Evolutionary conservation across 306 rosid species (phyloP).

Genomic region (Cucurbita pepo): DNA sequence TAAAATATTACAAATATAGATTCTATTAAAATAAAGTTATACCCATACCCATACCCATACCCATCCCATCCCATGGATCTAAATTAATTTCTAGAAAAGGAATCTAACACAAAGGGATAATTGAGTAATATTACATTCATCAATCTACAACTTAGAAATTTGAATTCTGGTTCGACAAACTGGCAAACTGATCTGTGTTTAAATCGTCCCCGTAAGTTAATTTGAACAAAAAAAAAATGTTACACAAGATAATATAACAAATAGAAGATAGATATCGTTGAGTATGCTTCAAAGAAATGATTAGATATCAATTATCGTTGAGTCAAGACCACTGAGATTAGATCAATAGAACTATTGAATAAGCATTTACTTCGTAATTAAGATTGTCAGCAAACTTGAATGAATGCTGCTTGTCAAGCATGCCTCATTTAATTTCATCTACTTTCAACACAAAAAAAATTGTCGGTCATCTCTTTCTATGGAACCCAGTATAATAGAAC

Average conservation of each 20-base stretch:
- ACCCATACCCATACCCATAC: too few species aligned
- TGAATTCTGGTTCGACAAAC: too few species aligned
- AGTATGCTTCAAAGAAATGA: background rate
- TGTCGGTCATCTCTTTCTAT: background rate
- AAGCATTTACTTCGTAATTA: background rate
- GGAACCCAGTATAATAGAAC: too few species aligned
- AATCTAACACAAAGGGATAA: background rate
- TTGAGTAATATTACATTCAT: background rate
- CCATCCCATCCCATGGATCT: too few species aligned
- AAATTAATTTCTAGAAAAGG: background rate
- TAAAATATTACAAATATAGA: background rate
- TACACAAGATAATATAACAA: too few species aligned
- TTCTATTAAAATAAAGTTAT: background rate
- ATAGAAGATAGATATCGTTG: too few species aligned
- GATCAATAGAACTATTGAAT: too few species aligned
- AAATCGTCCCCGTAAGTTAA: too few species aligned
- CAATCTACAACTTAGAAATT: too few species aligned
- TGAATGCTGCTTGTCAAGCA: background rate
- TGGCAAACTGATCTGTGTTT: too few species aligned
- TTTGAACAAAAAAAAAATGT: too few species aligned
- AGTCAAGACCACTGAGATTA: background rate
- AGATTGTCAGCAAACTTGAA: background rate
- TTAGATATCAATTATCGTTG: background rate
- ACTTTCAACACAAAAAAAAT: background rate
- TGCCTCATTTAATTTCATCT: background rate